Percentiles rank a stretch among this genome's conserved stretches.
phyloP scores from a whole-genome alignment of 495 filamentous ascomycete genomes.

The Glonium stellatum region DNA sequence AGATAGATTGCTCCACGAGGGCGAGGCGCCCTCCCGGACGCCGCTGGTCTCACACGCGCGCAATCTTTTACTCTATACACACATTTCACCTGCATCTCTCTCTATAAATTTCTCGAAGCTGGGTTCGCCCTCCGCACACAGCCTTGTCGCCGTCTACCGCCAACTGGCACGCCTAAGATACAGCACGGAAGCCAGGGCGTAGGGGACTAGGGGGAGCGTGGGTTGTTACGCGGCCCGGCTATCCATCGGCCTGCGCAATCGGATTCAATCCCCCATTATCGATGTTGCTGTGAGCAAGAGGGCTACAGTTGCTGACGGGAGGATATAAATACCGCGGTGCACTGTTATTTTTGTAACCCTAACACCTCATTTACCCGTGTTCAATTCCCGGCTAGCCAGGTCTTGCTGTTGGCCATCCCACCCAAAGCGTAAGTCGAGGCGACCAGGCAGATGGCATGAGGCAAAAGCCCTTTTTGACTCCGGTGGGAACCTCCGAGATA shows the following conservation, averaged over 20 bases:
- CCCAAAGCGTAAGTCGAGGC: neutral
- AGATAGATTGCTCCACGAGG: neutral
- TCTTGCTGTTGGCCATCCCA: neutral
- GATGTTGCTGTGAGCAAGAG: neutral
- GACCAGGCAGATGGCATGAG: neutral
- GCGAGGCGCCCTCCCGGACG: neutral
- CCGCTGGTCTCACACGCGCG: neutral
- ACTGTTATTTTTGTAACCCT: constrained; percentile 4
- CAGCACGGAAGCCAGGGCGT: neutral
- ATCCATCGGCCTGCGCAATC: constrained; percentile 8
- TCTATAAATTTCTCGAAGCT: no score
- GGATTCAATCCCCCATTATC: constrained; percentile 10
- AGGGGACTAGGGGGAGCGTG: neutral
- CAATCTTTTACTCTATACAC: neutral
- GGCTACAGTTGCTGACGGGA: constrained; percentile 7
- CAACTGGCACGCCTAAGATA: no score
- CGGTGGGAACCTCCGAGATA: neutral
- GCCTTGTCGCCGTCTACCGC: no score
- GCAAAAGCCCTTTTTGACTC: neutral
- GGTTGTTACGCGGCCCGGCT: constrained; percentile 6
- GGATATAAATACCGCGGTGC: constrained; percentile 18
- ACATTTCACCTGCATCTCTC: no score
- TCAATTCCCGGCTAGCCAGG: constrained; percentile 3
- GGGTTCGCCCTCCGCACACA: no score
- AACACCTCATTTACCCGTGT: constrained; percentile 9